Conservation (phyloP, 2,329 filamentous ascomycete species). For the Phialophora expanda region DNA sequence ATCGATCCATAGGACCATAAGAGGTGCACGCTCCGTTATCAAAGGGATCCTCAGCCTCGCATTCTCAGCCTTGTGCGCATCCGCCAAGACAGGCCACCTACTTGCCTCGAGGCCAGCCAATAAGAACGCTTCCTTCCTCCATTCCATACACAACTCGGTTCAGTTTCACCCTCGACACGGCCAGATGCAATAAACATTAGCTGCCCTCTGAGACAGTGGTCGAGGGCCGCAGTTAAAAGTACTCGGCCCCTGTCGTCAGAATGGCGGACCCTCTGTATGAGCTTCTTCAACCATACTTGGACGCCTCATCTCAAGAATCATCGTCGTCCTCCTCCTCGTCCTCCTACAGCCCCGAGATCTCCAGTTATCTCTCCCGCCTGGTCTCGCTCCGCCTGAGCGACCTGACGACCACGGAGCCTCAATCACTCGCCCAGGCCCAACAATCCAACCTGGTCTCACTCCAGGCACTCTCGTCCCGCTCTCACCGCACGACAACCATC, state of each 20-base stretch:
- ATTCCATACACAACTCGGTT: background rate
- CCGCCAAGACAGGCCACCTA: background rate
- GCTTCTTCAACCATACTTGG: slow-evolving; percentile 68
- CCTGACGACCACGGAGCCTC: slow-evolving; percentile 75
- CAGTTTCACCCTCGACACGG: background rate
- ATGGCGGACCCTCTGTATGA: slow-evolving; percentile 79
- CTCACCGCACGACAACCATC: slow-evolving; percentile 80
- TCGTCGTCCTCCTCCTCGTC: slow-evolving; percentile 21
- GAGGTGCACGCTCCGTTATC: too few species aligned
- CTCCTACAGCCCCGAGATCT: slow-evolving; percentile 41
- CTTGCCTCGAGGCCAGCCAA: background rate
- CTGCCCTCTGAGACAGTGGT: background rate
- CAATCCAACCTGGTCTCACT: slow-evolving; percentile 82
- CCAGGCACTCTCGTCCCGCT: slow-evolving; percentile 86
- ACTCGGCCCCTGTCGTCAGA: background rate
- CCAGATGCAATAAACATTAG: background rate
- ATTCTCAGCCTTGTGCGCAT: background rate
- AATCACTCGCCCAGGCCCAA: slow-evolving; percentile 77
- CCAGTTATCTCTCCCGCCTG: slow-evolving; percentile 76
- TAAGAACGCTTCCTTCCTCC: background rate
- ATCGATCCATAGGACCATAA: background rate
- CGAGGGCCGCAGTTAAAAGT: background rate
- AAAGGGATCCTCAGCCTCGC: slow-evolving; percentile 5
- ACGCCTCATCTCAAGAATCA: slow-evolving; percentile 48
- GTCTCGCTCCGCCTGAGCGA: slow-evolving; percentile 76